phyloP scores from a whole-genome alignment of 306 rosid species.

The Quercus aquifolioides region DNA sequence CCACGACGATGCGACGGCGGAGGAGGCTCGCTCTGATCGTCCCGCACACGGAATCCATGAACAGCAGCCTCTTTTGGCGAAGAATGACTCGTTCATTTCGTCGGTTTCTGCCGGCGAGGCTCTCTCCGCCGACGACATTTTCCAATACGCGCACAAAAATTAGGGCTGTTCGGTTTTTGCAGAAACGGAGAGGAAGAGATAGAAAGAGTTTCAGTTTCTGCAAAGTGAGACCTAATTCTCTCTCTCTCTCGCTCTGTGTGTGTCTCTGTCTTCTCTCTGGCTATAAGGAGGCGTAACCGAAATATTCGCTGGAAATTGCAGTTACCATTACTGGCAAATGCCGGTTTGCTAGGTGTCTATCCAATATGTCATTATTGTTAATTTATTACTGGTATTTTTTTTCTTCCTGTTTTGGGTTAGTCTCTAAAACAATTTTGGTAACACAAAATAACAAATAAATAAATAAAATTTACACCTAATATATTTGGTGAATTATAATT shows the following conservation, averaged over 20 bases:
- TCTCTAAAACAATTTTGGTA: too few species aligned
- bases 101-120: not conserved
- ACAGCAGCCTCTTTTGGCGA: constrained; percentile 42
- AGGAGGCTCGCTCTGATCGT: not conserved
- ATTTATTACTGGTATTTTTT: too few species aligned
- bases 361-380: too few species aligned
- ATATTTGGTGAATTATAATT: too few species aligned
- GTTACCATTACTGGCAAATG: constrained; percentile 6
- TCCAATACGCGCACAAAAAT: not conserved
- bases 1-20: constrained; percentile 17
- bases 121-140: not conserved
- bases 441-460: too few species aligned
- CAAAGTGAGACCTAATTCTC: not conserved
- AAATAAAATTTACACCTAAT: too few species aligned
- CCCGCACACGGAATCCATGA: constrained; percentile 38
- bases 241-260: not conserved
- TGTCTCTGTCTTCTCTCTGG: not conserved
- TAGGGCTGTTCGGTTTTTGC: not conserved
- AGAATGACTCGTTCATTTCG: constrained; percentile 13
- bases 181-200: constrained; percentile 5
- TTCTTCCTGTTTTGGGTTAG: too few species aligned
- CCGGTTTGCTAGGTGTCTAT: not conserved
- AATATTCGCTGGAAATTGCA: constrained; percentile 10
- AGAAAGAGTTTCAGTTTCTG: not conserved
- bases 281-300: constrained; percentile 8